Evolutionary conservation across 2,329 filamentous ascomycete species (phyloP), one percentile per base, ranked within the genome.

Genomic region (Thermothelomyces thermophilus): DNA sequence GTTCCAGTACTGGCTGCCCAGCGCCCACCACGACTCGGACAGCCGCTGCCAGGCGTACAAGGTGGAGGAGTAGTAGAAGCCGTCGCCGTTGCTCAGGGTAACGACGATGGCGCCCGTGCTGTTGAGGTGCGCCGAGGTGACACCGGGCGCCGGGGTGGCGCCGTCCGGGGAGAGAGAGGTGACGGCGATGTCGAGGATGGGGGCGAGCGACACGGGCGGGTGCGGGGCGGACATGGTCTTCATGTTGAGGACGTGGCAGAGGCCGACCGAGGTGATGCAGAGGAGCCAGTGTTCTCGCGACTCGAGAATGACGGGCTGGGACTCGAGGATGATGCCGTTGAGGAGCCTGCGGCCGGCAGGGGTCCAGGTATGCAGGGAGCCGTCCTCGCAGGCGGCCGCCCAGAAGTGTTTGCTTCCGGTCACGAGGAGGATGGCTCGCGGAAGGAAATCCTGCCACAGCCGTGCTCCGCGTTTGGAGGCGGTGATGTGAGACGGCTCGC

Each of bases 1-100:
- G 67, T 98, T 97, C 94, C 93, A 98, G 66, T 98, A 98, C 65
- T 98, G 93, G 59, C 88, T 95, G 16, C 90, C 90, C 0, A 97
- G 90, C 0, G 91, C 91, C 90, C 93, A 98, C 93, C 93, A 98
- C 2, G 88, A 80, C 65, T 98, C 94, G 2, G 90, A 95, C n/a
- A 98, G 75, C 9, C 90, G 83, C 67, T 97, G 91, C 93, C 93
- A 98, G 7, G 83, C 80, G 66, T 83, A 91, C 84, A 98, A 87
- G 16, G 78, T 76, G 0, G 86, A 80, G 1, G 87, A 87, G 68
- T 98, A 98, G 46, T 84, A 84, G 68, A 90, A 98, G 1, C 93
- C 93, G 60, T 98, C 91, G 17, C 93, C 93, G 60, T 96, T 97
- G 20, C 86, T 93, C 52, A 98, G 76, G 0, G 89, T 93, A n/a